A percentile compares a stretch with the other conserved stretches of the same genome.
Evolutionary conservation across 441 rosid species (phyloP).

Genomic region (Lepidium campestre): DNA sequence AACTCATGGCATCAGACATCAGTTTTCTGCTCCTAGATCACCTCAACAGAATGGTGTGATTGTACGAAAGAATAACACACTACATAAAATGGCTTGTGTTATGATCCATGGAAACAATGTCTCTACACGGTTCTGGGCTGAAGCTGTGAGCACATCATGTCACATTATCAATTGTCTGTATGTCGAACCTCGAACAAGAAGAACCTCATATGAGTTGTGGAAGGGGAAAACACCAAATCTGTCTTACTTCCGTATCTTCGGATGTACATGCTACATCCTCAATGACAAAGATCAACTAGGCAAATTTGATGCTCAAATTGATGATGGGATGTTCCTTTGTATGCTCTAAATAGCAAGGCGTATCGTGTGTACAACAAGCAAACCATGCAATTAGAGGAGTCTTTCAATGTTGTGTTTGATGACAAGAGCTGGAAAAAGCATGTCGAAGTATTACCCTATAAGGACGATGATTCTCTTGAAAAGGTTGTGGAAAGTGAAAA

Average conservation of each 20-base stretch:
- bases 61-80: neutral
- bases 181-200: neutral
- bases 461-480: no score
- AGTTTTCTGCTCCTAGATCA: neutral
- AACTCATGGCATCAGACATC: neutral
- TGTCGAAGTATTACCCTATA: no score
- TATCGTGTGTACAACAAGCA: neutral
- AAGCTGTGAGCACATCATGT: neutral
- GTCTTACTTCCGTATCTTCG: neutral
- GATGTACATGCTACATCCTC: neutral
- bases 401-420: no score
- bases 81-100: neutral
- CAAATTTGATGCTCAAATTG: neutral
- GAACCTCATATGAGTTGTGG: neutral
- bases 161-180: neutral
- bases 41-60: neutral
- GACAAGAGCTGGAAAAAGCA: no score
- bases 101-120: neutral
- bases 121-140: neutral
- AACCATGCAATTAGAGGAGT: no score
- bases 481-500: no score
- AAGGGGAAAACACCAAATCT: neutral
- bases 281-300: neutral
- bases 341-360: neutral
- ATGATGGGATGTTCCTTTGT: neutral